Conservation (phyloP, 345 rosid genomes). For the Eucalyptus pumila region DNA sequence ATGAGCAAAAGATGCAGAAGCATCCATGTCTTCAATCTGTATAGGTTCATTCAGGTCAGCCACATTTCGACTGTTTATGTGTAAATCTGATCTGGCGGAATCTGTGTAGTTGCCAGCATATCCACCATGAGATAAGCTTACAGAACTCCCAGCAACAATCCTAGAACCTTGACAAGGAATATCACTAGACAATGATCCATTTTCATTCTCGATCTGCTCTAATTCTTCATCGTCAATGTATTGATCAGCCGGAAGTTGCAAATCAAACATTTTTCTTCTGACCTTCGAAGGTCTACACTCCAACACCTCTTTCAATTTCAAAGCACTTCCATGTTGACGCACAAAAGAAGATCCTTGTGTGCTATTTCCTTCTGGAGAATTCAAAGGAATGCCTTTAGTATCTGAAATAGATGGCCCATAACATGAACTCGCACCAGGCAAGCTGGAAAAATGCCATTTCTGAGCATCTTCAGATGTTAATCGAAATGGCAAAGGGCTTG, state of each 20-base stretch:
- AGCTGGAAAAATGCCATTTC: constrained; percentile 57
- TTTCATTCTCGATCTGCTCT: constrained; percentile 13
- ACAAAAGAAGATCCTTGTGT: constrained; percentile 38
- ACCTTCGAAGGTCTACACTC: constrained; percentile 66
- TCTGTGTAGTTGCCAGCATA: constrained; percentile 1
- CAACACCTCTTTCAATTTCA: constrained; percentile 41
- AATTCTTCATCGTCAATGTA: constrained; percentile 53
- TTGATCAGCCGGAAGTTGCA: constrained; percentile 72
- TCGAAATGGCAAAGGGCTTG: constrained; percentile 48
- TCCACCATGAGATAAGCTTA: constrained; percentile 14
- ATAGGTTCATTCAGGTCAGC: constrained; percentile 83
- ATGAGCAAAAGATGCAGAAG: constrained; percentile 20
- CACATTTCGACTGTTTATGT: constrained; percentile 22
- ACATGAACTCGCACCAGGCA: constrained; percentile 37
- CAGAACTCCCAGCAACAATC: constrained; percentile 15
- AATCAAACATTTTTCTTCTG: constrained; percentile 73
- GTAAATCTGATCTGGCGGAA: constrained; percentile 19
- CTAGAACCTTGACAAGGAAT: constrained; percentile 32
- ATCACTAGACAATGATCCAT: constrained; percentile 18
- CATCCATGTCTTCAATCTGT: constrained; percentile 29
- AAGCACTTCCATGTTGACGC: constrained; percentile 34
- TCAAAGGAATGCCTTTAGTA: constrained; percentile 26
- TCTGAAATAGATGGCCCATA: constrained; percentile 38
- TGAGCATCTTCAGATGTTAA: constrained; percentile 42
- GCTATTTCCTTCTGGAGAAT: constrained; percentile 36